These are phyloP conservation scores for Melocanna baccifera DNA, from an alignment of 176 grass and related monocot species.

Conservation along the genomic window DNA sequence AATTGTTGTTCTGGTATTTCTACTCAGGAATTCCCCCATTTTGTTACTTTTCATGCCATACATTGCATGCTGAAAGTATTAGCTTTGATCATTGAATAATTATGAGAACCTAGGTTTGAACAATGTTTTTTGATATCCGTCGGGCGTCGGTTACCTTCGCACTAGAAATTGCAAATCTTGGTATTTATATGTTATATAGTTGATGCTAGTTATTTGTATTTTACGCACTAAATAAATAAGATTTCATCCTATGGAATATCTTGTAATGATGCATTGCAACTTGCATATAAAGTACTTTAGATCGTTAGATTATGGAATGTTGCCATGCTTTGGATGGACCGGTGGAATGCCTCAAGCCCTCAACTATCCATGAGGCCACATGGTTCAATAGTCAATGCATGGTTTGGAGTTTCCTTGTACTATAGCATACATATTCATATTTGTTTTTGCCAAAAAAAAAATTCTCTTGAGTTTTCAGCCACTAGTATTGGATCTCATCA, in stretches of 20 bases:
- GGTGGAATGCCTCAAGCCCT: background rate
- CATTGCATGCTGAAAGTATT: background rate
- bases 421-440: background rate
- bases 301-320: background rate
- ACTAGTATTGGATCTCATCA: background rate
- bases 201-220: background rate
- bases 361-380: background rate
- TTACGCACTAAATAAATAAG: background rate
- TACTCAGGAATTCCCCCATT: background rate
- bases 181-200: conserved; percentile 8
- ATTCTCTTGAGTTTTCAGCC: background rate
- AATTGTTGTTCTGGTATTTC: background rate
- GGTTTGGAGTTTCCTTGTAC: background rate
- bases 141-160: background rate
- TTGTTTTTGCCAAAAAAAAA: conserved; percentile 16
- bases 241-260: background rate
- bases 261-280: background rate
- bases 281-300: background rate
- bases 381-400: background rate
- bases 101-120: background rate
- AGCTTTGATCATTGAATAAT: background rate
- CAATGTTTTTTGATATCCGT: background rate
- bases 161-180: background rate
- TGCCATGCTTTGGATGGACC: background rate
- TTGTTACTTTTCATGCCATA: background rate